Evolutionary conservation across 352 stramenopile species (phyloP), one percentile per base, ranked within the genome.

Genomic region (Globisporangium middletonii): DNA sequence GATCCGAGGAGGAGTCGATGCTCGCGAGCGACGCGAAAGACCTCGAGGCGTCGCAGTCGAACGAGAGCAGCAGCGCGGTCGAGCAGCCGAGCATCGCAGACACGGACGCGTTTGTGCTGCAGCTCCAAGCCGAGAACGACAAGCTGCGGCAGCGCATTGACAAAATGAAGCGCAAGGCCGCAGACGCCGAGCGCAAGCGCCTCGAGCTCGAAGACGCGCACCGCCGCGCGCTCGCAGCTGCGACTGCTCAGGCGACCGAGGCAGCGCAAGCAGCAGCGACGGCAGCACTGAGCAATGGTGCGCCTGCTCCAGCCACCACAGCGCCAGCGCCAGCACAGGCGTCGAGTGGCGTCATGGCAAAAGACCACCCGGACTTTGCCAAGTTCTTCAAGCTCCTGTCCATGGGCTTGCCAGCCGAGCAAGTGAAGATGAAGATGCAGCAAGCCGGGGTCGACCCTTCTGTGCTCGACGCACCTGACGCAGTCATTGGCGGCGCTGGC

Each of bases 391-490:
- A 91, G 64, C 59, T 95, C 6, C 44, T 92, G 33, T 77, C 65
- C 23, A 93, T 95, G 83, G 85, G 85, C 6, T 45, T 95, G 19
- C 85, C 82, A 51, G 57, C 71, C 16, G 85, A 93, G 46, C 85
- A 95, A 59, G 81, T 93, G 4, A 91, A 93, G 62, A 74, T 92
- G 73, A 93, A 93, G 59, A 93, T 95, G 85, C 58, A 88, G 56
- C 78, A 86, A 50, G 71, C 73, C 33, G 83, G 80, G 0, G 63
- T 89, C 9, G 79, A 95, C 57, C 72, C 79, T 15, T 68, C 69
- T 19, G 54, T 92, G 12, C 69, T 95, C 19, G 82, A 93, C 53
- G 61, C 80, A 5, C 83, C 83, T 3, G 83, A 93, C 54, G 77
- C 69, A 11, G 65, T 86, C 43, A 83, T 91, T 55, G 79, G 74